Evolutionary conservation across 805 yeast species (phyloP).

Genomic region (Metschnikowia chrysomelidarum): DNA sequence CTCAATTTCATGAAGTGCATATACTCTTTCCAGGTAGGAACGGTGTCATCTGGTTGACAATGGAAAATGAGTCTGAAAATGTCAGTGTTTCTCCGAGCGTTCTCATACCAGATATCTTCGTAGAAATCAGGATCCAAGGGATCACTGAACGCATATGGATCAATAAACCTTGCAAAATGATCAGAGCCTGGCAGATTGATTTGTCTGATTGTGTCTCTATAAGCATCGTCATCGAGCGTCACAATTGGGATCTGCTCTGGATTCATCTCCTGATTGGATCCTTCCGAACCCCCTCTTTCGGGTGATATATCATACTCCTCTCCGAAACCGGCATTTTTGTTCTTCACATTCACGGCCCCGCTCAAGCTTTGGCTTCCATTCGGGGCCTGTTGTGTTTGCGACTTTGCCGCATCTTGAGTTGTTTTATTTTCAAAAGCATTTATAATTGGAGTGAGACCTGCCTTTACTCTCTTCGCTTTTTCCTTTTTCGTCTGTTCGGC

Average conservation of each 20-base stretch:
- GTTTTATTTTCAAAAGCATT: slow-evolving; percentile 6
- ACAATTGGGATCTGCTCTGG: slow-evolving; percentile 29
- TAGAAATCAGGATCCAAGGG: slow-evolving; percentile 81
- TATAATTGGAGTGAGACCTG: slow-evolving; percentile 27
- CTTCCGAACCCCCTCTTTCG: slow-evolving; percentile 12
- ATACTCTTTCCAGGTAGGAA: slow-evolving; percentile 87
- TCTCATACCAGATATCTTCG: slow-evolving; percentile 81
- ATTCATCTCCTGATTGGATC: slow-evolving; percentile 22
- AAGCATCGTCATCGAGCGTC: slow-evolving; percentile 42
- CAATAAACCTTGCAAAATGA: slow-evolving; percentile 53
- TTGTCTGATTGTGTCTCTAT: slow-evolving; percentile 37
- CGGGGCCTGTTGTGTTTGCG: background rate
- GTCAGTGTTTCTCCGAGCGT: slow-evolving; percentile 79
- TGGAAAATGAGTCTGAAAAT: slow-evolving; percentile 84
- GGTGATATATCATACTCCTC: slow-evolving; percentile 20
- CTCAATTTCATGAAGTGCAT: slow-evolving; percentile 62
- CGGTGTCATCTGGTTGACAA: slow-evolving; percentile 92
- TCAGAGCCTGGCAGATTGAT: slow-evolving; percentile 38
- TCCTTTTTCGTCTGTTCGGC: slow-evolving; percentile 40
- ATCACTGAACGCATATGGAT: slow-evolving; percentile 86
- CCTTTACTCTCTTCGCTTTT: slow-evolving; percentile 31
- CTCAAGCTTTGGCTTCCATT: slow-evolving; percentile 7
- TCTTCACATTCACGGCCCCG: slow-evolving; percentile 13
- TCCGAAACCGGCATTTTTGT: slow-evolving; percentile 6
- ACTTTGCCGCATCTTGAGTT: slow-evolving; percentile 1